Conservation (phyloP, 1,284 basidiomycete genomes). For the Marasmius fiardii region DNA sequence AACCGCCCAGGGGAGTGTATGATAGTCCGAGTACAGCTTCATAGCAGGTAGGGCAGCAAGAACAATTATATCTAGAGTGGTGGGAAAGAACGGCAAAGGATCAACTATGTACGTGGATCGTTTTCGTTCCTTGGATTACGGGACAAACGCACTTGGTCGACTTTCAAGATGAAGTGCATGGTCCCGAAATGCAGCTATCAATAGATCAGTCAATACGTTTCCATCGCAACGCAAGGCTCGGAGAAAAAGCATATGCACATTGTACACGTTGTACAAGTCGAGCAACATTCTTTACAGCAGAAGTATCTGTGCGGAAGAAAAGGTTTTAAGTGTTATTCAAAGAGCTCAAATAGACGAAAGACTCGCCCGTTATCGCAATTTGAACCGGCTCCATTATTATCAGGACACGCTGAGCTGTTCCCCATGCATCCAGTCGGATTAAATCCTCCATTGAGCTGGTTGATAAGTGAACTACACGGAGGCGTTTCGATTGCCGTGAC, state of each 20-base stretch:
- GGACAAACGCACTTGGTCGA: too few species aligned
- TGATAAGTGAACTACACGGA: slow-evolving; percentile 9
- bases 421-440: slow-evolving; percentile 11
- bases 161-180: too few species aligned
- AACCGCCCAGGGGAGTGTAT: background rate
- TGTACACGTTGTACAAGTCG: slow-evolving; percentile 13
- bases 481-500: slow-evolving; percentile 4
- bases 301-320: slow-evolving; percentile 3
- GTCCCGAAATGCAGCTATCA: too few species aligned
- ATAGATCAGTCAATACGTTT: too few species aligned
- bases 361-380: slow-evolving; percentile 16
- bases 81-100: too few species aligned
- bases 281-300: slow-evolving; percentile 15
- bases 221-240: too few species aligned
- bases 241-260: slow-evolving; percentile 3
- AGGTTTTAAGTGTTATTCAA: background rate
- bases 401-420: slow-evolving; percentile 13
- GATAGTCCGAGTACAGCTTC: slow-evolving; percentile 9
- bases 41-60: slow-evolving; percentile 18
- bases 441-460: slow-evolving; percentile 13
- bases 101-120: too few species aligned
- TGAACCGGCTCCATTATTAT: background rate
- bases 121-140: too few species aligned
- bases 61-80: too few species aligned
- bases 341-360: background rate